Percentiles rank a stretch among this genome's conserved stretches.
Conservation (phyloP, 2,329 filamentous ascomycete species). For the Stagonosporopsis rhizophila region DNA sequence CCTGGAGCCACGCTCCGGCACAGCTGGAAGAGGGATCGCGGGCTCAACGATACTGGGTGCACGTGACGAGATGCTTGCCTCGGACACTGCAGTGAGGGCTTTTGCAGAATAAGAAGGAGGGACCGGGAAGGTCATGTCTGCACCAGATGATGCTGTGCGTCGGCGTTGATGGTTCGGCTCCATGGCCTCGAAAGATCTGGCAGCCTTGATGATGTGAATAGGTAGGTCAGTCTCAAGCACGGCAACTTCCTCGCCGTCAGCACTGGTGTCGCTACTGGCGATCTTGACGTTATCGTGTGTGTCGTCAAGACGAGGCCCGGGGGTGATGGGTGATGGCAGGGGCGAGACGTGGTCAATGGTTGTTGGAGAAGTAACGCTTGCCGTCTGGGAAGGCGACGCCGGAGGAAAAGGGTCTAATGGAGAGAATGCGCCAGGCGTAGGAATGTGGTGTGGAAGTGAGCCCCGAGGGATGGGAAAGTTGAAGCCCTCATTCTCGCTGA, state of each 20-base stretch:
- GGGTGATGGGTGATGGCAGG: constrained; percentile 48
- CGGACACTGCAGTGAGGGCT: constrained; percentile 33
- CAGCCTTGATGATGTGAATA: constrained; percentile 33
- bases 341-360: constrained; percentile 42
- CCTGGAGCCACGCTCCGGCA: constrained; percentile 4
- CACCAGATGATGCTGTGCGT: constrained; percentile 46
- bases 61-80: constrained; percentile 29
- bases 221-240: constrained; percentile 32
- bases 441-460: constrained; percentile 30
- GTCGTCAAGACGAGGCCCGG: constrained; percentile 37
- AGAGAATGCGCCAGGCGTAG: constrained; percentile 38
- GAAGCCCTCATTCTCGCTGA: constrained; percentile 29
- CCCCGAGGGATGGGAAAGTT: constrained; percentile 25
- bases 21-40: neutral
- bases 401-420: constrained; percentile 43
- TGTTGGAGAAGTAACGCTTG: constrained; percentile 39
- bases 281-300: constrained; percentile 45
- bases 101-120: constrained; percentile 21
- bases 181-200: constrained; percentile 19
- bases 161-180: constrained; percentile 36
- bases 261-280: constrained; percentile 45
- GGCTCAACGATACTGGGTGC: constrained; percentile 34
- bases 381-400: constrained; percentile 33
- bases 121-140: constrained; percentile 34
- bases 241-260: constrained; percentile 39